Conservation (phyloP, 805 yeast species). For the Saturnispora silvae region DNA sequence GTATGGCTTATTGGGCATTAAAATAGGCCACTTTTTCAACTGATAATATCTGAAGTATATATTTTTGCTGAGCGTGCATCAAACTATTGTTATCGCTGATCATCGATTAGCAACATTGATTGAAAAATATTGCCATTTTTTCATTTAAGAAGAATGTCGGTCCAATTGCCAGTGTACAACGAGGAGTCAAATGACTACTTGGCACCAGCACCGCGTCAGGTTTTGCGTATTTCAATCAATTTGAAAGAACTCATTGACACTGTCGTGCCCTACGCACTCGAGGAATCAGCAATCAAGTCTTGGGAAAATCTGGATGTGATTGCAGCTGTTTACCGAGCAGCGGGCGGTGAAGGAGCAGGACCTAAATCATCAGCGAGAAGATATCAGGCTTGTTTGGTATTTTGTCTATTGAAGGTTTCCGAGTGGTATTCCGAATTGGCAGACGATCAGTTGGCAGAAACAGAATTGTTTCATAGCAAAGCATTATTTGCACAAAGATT, state of each 20-base stretch:
- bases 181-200: conserved; percentile 26
- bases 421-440: conserved; percentile 65
- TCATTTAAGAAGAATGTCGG: conserved; percentile 8
- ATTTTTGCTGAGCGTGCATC: too few species aligned
- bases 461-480: conserved; percentile 48
- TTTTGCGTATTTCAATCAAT: conserved; percentile 58
- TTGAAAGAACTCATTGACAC: conserved; percentile 64
- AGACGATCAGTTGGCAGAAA: conserved; percentile 52
- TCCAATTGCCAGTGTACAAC: conserved; percentile 18
- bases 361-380: conserved; percentile 45
- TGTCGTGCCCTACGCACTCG: conserved; percentile 45
- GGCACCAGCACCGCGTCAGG: conserved; percentile 56
- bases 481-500: conserved; percentile 63
- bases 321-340: conserved; percentile 56
- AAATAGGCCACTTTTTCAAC: too few species aligned
- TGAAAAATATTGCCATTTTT: too few species aligned
- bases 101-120: neutral
- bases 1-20: too few species aligned
- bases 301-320: conserved; percentile 40
- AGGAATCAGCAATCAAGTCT: conserved; percentile 45
- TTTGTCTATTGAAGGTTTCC: conserved; percentile 63
- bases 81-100: too few species aligned
- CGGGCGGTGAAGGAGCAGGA: conserved; percentile 68
- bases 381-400: conserved; percentile 59
- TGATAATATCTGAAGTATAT: too few species aligned